Conservation (phyloP, 2,329 filamentous ascomycete species). For the Sporothrix humicola region DNA sequence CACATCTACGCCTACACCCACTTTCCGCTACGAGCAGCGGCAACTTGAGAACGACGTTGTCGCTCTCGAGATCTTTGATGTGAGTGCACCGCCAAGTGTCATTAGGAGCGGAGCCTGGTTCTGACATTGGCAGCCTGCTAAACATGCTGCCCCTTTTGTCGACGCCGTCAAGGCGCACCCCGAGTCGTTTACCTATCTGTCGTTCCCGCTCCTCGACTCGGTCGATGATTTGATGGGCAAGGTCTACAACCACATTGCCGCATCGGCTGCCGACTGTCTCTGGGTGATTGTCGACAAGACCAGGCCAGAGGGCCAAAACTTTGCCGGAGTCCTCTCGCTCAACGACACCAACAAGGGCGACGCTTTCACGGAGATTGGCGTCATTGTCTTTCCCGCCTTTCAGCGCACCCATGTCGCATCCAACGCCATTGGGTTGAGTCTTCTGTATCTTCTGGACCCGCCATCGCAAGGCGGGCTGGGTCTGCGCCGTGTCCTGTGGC, state of each 20-base stretch:
- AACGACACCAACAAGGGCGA: not conserved
- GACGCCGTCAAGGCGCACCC: constrained; percentile 6
- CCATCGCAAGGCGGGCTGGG: constrained; percentile 15
- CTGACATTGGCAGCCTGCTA: not conserved
- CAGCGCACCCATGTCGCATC: constrained; percentile 29
- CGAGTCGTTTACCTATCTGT: constrained; percentile 15
- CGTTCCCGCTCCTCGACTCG: constrained; percentile 23
- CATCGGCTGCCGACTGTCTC: constrained; percentile 12
- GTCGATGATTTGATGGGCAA: constrained; percentile 18
- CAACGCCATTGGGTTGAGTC: constrained; percentile 27
- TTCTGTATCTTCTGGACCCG: constrained; percentile 28
- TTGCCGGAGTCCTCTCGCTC: constrained; percentile 23
- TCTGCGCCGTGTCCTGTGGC: constrained; percentile 30
- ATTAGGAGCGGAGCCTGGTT: too few species aligned
- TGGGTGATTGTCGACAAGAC: constrained; percentile 28
- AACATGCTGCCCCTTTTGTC: constrained; percentile 12
- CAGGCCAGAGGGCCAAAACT: not conserved
- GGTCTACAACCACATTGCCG: constrained; percentile 22
- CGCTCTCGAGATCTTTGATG: constrained; percentile 11
- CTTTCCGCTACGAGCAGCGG: not conserved
- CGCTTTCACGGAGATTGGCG: constrained; percentile 24
- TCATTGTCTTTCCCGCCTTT: constrained; percentile 29
- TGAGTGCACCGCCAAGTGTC: not conserved
- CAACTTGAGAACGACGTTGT: constrained; percentile 10
- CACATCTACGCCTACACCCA: not conserved